Evolutionary conservation across 768 basidiomycete genomes (phyloP).

Genomic region (Mycena galericulata): DNA sequence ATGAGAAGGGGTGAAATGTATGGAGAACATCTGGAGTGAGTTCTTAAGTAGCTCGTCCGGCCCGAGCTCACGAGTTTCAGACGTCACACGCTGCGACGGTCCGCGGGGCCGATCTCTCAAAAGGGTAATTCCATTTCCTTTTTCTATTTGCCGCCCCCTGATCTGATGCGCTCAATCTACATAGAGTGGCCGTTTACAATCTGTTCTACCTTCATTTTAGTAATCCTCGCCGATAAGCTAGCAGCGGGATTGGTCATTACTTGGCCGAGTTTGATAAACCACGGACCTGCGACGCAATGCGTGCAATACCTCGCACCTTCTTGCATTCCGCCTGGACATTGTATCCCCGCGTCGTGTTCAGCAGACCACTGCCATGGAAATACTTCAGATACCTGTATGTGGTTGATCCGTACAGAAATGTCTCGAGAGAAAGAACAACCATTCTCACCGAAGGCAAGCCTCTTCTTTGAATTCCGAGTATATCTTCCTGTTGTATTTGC

Average conservation of each 20-base stretch:
- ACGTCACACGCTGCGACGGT: neutral
- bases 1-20: slow-evolving; percentile 27
- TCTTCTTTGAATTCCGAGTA: slow-evolving; percentile 87
- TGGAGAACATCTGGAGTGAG: neutral
- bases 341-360: slow-evolving; percentile 62
- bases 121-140: slow-evolving; percentile 21
- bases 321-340: slow-evolving; percentile 75
- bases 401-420: neutral
- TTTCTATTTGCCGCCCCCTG: neutral
- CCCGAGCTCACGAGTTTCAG: neutral
- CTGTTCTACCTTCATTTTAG: neutral
- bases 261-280: neutral
- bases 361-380: slow-evolving; percentile 62
- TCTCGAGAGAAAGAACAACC: neutral
- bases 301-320: slow-evolving; percentile 66
- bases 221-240: slow-evolving; percentile 10
- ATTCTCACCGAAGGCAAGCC: slow-evolving; percentile 68
- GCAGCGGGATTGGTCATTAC: neutral
- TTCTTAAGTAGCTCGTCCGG: slow-evolving; percentile 18
- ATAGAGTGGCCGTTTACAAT: slow-evolving; percentile 10
- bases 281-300: slow-evolving; percentile 54
- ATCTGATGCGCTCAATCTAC: neutral
- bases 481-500: slow-evolving; percentile 80
- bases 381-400: slow-evolving; percentile 69
- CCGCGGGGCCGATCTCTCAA: slow-evolving; percentile 10